Conservation (phyloP, 1,284 basidiomycete species). For the Leucoagaricus sp. region DNA sequence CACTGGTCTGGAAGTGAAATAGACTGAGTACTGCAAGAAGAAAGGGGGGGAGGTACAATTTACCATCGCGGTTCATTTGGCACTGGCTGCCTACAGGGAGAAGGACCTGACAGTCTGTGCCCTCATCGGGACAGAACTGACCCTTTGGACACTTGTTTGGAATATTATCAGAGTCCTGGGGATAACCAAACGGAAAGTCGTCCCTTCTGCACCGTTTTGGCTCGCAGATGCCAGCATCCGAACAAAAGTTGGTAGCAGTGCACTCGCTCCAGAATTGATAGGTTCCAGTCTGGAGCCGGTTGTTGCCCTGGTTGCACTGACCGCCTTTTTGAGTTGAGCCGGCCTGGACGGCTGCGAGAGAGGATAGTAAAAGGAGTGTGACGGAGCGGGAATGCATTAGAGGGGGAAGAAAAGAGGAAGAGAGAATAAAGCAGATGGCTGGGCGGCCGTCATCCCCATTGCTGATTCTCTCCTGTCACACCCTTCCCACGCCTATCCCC, state of each 20-base stretch:
- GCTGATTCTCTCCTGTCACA: background rate
- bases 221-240: constrained; percentile 53
- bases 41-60: constrained; percentile 28
- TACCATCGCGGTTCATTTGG: constrained; percentile 88
- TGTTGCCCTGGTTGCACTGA: constrained; percentile 55
- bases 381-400: constrained; percentile 35
- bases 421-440: constrained; percentile 11
- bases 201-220: constrained; percentile 74
- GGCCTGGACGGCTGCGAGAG: constrained; percentile 37
- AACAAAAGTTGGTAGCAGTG: constrained; percentile 70
- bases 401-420: constrained; percentile 16
- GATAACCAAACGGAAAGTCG: constrained; percentile 74
- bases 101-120: constrained; percentile 65
- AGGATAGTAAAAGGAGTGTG: constrained; percentile 43
- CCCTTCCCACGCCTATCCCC: constrained; percentile 8
- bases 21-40: background rate
- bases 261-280: constrained; percentile 81
- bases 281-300: constrained; percentile 71
- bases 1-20: constrained; percentile 65
- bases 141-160: constrained; percentile 65
- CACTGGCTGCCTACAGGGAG: constrained; percentile 68
- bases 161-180: constrained; percentile 38
- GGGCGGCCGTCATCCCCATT: background rate
- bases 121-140: constrained; percentile 85
- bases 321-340: constrained; percentile 45